Base-by-base conservation (phyloP, 306 rosid species). In the Mucuna pruriens region DNA sequence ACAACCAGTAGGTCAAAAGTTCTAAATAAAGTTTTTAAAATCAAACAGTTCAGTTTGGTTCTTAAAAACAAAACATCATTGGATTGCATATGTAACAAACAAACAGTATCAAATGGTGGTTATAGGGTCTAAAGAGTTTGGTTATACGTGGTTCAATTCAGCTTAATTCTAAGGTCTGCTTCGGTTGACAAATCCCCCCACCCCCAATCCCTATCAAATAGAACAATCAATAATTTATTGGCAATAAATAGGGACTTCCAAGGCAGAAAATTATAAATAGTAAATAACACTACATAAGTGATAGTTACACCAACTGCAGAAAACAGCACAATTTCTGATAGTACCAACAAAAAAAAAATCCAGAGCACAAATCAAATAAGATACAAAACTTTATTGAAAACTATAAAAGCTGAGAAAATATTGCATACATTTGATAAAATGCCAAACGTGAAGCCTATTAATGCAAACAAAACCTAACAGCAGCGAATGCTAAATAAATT, bases 271-370 rank as follows among this genome's bases (percentile, higher is more conserved):
- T 57, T 38, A 46, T 6, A 57, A 40, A 61, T 17, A 72, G 38
- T 6, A 57, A 40, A 61, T 17, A 72, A 48, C 33, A 49, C 1
- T 1, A 15, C 29, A 58, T 19, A 31, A 60, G 11, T 40, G 16
- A 62, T 40, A 44, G 57, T 76, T 10, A 76, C 29, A 26, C 45
- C 10, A 48, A 33, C 49, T 8, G 7, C 42, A 38, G 3, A 55
- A 52, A 78, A 78, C 25, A 45, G 17, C 45, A 58, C 36, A 69
- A 8, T 0, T 19, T 67, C 10, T 36, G 75, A 67, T 34, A 78
- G 49, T 26, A 79, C 15, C n/a, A n/a, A 78, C 13, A 5, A 29
- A 25, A 48, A 44, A 44, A 20, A 7, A 29, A 29, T 29, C 31
- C 31, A 65, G 15, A 66, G 62, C 39, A 31, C 61, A 29, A 23